Percentiles rank a stretch among this genome's conserved stretches.
phyloP scores from a whole-genome alignment of 768 basidiomycete genomes.

The Sistotremastrum suecicum region DNA sequence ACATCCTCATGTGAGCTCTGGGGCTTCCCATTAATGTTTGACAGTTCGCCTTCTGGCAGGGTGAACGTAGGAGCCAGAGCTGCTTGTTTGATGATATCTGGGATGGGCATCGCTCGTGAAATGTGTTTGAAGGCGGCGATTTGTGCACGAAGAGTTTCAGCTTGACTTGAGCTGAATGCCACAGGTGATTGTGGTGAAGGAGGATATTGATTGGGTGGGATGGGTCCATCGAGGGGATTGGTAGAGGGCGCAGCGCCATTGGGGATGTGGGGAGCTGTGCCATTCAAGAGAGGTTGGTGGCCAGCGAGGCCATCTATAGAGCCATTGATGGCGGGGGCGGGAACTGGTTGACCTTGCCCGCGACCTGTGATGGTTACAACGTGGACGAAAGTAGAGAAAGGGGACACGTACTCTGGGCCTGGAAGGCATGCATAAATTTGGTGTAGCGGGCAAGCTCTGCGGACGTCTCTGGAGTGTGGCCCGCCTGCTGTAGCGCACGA shows the following conservation, averaged over 20 bases:
- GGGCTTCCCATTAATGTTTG: too few species aligned
- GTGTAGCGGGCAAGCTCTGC: slow-evolving; percentile 29
- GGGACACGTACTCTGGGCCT: slow-evolving; percentile 11
- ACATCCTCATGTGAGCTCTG: slow-evolving; percentile 1
- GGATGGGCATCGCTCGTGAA: slow-evolving; percentile 47
- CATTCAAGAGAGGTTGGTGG: slow-evolving; percentile 29
- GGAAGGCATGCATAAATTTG: slow-evolving; percentile 22
- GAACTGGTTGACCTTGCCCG: slow-evolving; percentile 20
- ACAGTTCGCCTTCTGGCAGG: slow-evolving; percentile 39
- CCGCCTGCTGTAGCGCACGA: slow-evolving; percentile 26
- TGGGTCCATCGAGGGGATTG: slow-evolving; percentile 32
- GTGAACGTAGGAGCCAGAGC: slow-evolving; percentile 51
- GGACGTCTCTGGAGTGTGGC: slow-evolving; percentile 30
- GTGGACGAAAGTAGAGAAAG: slow-evolving; percentile 14
- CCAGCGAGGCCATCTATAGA: slow-evolving; percentile 12
- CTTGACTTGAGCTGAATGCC: slow-evolving; percentile 66
- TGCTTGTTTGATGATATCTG: slow-evolving; percentile 55
- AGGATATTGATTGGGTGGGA: slow-evolving; percentile 35
- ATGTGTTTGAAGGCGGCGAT: slow-evolving; percentile 73
- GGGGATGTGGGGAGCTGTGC: slow-evolving; percentile 30
- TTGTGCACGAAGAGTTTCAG: slow-evolving; percentile 63
- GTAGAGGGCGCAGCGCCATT: slow-evolving; percentile 24
- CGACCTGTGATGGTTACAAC: slow-evolving; percentile 9
- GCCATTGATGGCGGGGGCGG: slow-evolving; percentile 12
- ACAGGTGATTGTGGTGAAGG: slow-evolving; percentile 56